Evolutionary conservation across 2,329 filamentous ascomycete species (phyloP), one percentile per base, ranked within the genome.

Genomic region (Neonectria faginata): DNA sequence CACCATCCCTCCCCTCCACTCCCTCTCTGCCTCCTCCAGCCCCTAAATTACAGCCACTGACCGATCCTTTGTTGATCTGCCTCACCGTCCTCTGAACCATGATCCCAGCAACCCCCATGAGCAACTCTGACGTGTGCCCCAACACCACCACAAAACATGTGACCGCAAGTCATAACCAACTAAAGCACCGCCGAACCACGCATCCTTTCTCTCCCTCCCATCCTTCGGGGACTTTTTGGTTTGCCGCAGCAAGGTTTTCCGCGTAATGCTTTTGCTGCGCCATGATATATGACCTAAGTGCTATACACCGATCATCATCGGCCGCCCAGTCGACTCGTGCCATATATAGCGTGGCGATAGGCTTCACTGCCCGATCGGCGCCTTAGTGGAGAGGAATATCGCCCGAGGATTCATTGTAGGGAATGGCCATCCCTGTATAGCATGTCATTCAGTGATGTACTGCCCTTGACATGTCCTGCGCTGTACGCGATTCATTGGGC

Each of bases 71-170:
- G 11, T 9, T 22, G 20, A 14, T 45, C 18, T 11, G 22, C 41
- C 9, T 10, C 7, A 6, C 16, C n/a, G 5, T 25, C 41, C n/a
- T 10, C 9, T 22, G 16, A 16, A 47, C 8, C 44, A 47, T 47
- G 20, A 25, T 47, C 20, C 44, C 14, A 20, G n/a, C 41, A 44
- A 29, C 29, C 1, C 41, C n/a, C 41, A 44, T 20, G 6, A 14
- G 42, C 42, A 25, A 22, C 5, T 31, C 27, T 50, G 47, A 50
- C 47, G 47, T 50, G 47, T 50, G 14, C 14, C 45, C 25, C 47
- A 27, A 25, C 44, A 22, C 44, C 10, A 47, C 44, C 12, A 16
- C 5, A 27, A 25, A 25, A 47, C 22, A 27, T 47, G 44, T 14
- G 11, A 47, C 20, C 5, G 20, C 12, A 14, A 22, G 20, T 27